Percentiles rank a stretch among this genome's conserved stretches.
Conservation (phyloP, 805 yeast genomes). For the Candida odintsovae region DNA sequence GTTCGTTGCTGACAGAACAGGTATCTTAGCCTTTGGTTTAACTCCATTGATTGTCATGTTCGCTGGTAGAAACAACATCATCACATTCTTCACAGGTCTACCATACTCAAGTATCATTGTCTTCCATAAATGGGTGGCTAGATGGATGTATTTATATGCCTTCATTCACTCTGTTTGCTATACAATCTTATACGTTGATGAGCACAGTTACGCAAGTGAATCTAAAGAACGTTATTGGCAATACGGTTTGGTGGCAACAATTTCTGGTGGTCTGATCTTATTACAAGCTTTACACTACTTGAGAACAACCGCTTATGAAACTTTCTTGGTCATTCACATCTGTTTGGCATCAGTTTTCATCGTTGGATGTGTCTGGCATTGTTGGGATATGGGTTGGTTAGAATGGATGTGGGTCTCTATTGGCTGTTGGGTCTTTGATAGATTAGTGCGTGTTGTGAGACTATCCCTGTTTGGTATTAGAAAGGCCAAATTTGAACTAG, state of each 20-base stretch:
- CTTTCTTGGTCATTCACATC: conserved; percentile 54
- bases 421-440: conserved; percentile 27
- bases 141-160: conserved; percentile 29
- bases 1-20: conserved; percentile 20
- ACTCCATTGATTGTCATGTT: conserved; percentile 55
- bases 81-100: conserved; percentile 58
- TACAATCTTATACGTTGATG: conserved; percentile 7
- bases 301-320: conserved; percentile 53
- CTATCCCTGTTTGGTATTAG: conserved; percentile 13
- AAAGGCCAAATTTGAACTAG: conserved; percentile 9
- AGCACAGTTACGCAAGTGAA: conserved; percentile 6
- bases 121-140: conserved; percentile 61
- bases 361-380: conserved; percentile 54
- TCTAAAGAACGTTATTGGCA: conserved; percentile 8
- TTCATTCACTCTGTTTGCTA: conserved; percentile 13
- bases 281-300: conserved; percentile 44
- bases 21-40: conserved; percentile 25
- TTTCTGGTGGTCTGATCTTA: conserved; percentile 24
- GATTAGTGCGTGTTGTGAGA: conserved; percentile 38
- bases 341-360: conserved; percentile 47
- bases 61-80: conserved; percentile 67
- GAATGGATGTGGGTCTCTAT: conserved; percentile 39
- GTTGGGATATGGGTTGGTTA: conserved; percentile 19
- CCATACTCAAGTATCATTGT: conserved; percentile 54
- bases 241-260: conserved; percentile 41